Evolutionary conservation across 805 yeast species (phyloP).

Genomic region (Hanseniaspora thailandica): DNA sequence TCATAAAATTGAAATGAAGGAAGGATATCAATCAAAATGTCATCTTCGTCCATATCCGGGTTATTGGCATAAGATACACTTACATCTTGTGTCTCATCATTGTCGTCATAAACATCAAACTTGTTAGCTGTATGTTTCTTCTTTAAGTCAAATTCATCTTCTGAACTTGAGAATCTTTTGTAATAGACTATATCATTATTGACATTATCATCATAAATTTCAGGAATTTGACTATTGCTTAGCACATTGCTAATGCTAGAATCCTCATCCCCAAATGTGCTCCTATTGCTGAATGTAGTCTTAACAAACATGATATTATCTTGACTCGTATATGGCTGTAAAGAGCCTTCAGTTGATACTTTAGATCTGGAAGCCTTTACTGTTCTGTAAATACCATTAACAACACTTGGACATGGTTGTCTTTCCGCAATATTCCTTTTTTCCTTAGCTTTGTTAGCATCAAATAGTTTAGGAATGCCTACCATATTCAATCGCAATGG

Average conservation of each 20-base stretch:
- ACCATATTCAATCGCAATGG: too few species aligned
- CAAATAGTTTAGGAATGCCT: not conserved
- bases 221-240: not conserved
- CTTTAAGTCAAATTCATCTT: conserved; percentile 10
- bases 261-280: not conserved
- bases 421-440: not conserved
- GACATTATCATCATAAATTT: not conserved
- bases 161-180: conserved; percentile 13
- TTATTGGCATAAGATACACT: not conserved
- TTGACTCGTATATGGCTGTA: conserved; percentile 7
- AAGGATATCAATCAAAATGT: conserved; percentile 19
- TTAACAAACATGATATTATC: conserved; percentile 13
- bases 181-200: conserved; percentile 12
- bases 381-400: conserved; percentile 14
- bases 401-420: not conserved
- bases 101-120: not conserved
- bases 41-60: not conserved
- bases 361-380: not conserved
- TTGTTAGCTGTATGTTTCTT: not conserved
- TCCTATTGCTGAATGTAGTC: conserved; percentile 1
- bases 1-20: conserved; percentile 25
- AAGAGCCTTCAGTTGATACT: not conserved
- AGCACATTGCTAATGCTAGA: not conserved
- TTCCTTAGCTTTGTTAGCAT: not conserved
- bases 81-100: not conserved